Evolutionary conservation across 139 green algal species (phyloP), one percentile per base, ranked within the genome.

Genomic region (Parachlorella kessleri): DNA sequence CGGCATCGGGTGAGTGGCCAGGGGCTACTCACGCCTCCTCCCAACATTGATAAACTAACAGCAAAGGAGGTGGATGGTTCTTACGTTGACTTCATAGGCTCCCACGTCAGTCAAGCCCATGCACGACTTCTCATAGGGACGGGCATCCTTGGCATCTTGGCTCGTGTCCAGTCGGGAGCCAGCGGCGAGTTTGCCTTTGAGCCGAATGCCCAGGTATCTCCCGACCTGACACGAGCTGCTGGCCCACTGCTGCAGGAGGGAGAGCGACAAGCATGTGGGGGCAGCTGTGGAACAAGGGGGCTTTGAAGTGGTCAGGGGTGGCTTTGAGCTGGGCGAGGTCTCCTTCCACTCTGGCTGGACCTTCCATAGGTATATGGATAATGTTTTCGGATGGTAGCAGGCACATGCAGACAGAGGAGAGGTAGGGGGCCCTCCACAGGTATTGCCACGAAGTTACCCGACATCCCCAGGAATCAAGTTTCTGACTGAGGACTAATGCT

Each of bases 341-440:
- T 81, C 70, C 67, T 84, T 84, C 55, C 79, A 84, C 55, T 73
- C 79, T 1, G 75, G 79, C 39, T 73, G 75, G 72, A 84, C 75
- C 36, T 84, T 84, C 32, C 79, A 84, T 54, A 74, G 68, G 68
- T 74, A 40, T 4, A 2, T 18, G 65, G 65, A 8, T 26, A 21
- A 8, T 18, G 28, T 26, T 42, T 10, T 4, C 4, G 37, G 63
- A 32, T 37, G 21, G 63, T 38, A 14, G 63, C 5, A 6, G 63
- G 28, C 23, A 6, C 8, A 21, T 38, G 24, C 5, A 21, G 3
- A 30, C n/a, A n/a, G n/a, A n/a, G n/a, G n/a, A n/a, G n/a, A n/a
- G n/a, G n/a, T n/a, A n/a, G n/a, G n/a, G n/a, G n/a, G n/a, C n/a
- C n/a, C n/a, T n/a, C n/a, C n/a, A n/a, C n/a, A n/a, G n/a, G n/a